Base-by-base conservation (phyloP, 306 rosid species). In the Glycine latifolia region DNA sequence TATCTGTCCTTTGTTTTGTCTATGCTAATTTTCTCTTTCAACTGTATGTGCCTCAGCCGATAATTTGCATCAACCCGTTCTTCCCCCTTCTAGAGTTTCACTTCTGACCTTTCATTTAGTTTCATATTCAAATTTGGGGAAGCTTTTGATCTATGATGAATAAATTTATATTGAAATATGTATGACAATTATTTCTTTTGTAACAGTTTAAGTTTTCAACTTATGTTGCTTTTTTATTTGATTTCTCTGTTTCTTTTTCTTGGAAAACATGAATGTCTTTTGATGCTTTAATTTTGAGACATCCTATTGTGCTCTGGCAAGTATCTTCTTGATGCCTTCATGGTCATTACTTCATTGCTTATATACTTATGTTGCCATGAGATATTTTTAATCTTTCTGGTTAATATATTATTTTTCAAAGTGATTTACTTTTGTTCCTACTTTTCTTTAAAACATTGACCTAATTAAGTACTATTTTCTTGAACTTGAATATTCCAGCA, bases 401-500 rank as follows among this genome's bases (percentile, higher is more conserved):
- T 72, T 73, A 16, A 73, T 77, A 66, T 73, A n/a, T 58, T 58
- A 41, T 52, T 71, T 71, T 58, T 43, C 35, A 4, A 76, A 71
- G 56, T 74, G 56, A 60, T 81, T 76, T 53, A 31, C 76, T 20
- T 15, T 81, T 13, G 6, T 78, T 78, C 47, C 41, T 78, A 63
- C 71, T 67, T 58, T 74, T 52, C 46, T 72, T 63, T 69, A 55
- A 67, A 77, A 60, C 62, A 35, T 47, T 76, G 54, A 37, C 41
- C 41, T 26, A 77, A 87, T 67, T 50, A 68, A 48, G 49, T 56
- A 4, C 56, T 60, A 71, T 81, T 61, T 69, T 78, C 66, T 79
- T 83, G 78, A 62, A 44, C 78, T 79, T 83, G 77, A 61, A 44
- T 74, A 31, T 74, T 11, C 69, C 87, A 90, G 92, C 73, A 88